Conservation (phyloP, 805 yeast genomes). For the Candida taoyuanica region DNA sequence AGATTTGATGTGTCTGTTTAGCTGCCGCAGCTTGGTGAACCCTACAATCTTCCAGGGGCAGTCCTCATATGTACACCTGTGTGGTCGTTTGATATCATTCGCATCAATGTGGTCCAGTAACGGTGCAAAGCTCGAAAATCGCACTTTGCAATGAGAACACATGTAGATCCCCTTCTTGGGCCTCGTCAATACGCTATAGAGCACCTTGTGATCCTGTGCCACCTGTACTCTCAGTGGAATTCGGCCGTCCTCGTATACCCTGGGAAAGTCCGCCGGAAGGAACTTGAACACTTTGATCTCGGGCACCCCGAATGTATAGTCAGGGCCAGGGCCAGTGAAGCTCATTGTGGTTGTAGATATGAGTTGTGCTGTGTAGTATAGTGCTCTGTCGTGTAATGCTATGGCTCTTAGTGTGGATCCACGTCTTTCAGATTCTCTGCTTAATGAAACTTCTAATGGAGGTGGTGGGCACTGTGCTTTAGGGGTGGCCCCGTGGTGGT, state of each 20-base stretch:
- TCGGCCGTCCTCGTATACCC: conserved; percentile 21
- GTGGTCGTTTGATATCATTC: conserved; percentile 30
- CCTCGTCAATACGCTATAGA: conserved; percentile 23
- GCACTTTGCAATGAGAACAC: conserved; percentile 34
- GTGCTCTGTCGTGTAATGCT: too few species aligned
- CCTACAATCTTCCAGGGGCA: conserved; percentile 43
- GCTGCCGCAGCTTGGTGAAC: conserved; percentile 32
- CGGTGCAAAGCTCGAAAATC: conserved; percentile 29
- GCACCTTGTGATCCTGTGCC: conserved; percentile 30
- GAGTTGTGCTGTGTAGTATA: not conserved
- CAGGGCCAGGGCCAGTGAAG: not conserved
- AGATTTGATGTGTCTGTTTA: conserved; percentile 29
- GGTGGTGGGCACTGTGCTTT: too few species aligned
- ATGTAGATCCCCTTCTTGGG: conserved; percentile 35
- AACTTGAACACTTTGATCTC: conserved; percentile 12
- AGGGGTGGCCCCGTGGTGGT: too few species aligned
- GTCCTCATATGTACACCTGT: conserved; percentile 28
- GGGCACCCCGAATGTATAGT: conserved; percentile 2
- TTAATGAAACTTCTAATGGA: too few species aligned
- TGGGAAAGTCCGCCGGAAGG: conserved; percentile 26
- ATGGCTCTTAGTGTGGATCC: too few species aligned
- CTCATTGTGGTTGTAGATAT: not conserved
- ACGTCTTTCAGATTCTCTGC: too few species aligned
- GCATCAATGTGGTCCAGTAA: conserved; percentile 35
- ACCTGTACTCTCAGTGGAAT: conserved; percentile 26